Evolutionary conservation across 495 filamentous ascomycete species (phyloP).

Genomic region (Penicillium cosmopolitanum): DNA sequence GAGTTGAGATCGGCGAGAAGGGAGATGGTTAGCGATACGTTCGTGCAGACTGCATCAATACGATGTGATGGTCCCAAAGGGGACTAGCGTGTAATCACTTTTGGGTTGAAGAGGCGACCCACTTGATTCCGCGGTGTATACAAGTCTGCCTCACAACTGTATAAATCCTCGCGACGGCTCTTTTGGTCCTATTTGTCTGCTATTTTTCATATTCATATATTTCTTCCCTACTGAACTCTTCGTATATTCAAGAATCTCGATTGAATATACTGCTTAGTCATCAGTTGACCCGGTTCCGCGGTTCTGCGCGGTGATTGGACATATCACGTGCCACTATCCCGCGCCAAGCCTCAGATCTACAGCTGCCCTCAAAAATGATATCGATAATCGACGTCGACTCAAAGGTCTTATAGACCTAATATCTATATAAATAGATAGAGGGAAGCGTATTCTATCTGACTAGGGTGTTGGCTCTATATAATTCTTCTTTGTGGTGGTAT

Average conservation of each 20-base stretch:
- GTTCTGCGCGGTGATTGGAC: not conserved
- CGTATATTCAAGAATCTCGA: no score
- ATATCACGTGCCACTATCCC: not conserved
- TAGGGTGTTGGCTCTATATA: not conserved
- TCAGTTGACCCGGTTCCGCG: no score
- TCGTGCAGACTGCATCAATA: no score
- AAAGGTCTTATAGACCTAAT: not conserved
- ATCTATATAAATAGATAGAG: not conserved
- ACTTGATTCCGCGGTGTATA: not conserved
- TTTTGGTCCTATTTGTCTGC: no score
- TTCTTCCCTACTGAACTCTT: no score
- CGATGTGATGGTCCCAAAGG: not conserved
- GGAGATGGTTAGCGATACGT: no score
- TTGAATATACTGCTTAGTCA: no score
- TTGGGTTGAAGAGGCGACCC: not conserved
- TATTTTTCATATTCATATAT: no score
- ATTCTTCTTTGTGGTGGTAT: not conserved
- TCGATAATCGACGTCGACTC: not conserved
- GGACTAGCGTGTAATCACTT: not conserved
- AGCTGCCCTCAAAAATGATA: not conserved
- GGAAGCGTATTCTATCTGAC: not conserved
- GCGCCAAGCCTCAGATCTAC: not conserved
- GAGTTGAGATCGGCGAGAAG: no score
- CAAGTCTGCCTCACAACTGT: no score
- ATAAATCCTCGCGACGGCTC: no score